These are phyloP conservation scores for Didymella exigua DNA, from an alignment of 2,329 filamentous ascomycete species.

Conservation along the genomic window DNA sequence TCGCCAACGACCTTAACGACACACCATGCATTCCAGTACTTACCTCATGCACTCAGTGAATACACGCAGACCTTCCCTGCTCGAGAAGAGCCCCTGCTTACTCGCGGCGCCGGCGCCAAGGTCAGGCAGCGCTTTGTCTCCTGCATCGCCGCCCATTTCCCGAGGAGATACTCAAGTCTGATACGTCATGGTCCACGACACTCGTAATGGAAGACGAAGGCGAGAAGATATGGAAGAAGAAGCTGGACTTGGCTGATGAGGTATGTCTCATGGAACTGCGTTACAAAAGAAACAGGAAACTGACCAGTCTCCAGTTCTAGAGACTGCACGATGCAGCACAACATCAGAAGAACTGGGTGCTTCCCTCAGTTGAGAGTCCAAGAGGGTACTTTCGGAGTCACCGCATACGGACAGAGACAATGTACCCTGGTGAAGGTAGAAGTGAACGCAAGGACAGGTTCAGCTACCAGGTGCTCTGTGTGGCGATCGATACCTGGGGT, in stretches of 20 bases:
- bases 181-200: not conserved
- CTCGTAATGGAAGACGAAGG: conserved; percentile 29
- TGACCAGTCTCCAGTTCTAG: conserved; percentile 13
- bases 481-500: not conserved
- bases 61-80: conserved; percentile 32
- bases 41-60: conserved; percentile 42
- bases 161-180: conserved; percentile 16
- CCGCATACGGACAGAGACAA: not conserved
- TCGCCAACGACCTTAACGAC: not conserved
- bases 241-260: conserved; percentile 8
- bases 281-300: no score
- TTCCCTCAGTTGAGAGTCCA: conserved; percentile 18
- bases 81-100: conserved; percentile 37
- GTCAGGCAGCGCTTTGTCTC: conserved; percentile 26
- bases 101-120: conserved; percentile 34
- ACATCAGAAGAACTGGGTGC: conserved; percentile 36
- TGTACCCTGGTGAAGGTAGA: conserved; percentile 7
- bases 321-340: no score
- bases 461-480: not conserved
- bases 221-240: conserved; percentile 20
- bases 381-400: not conserved
- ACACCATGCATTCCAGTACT: no score
- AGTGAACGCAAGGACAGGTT: conserved; percentile 14
- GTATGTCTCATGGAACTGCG: not conserved
- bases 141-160: conserved; percentile 26